Evolutionary conservation across 2,329 filamentous ascomycete genomes (phyloP), one percentile per base, ranked within the genome.

Genomic region (Colletotrichum siamense): DNA sequence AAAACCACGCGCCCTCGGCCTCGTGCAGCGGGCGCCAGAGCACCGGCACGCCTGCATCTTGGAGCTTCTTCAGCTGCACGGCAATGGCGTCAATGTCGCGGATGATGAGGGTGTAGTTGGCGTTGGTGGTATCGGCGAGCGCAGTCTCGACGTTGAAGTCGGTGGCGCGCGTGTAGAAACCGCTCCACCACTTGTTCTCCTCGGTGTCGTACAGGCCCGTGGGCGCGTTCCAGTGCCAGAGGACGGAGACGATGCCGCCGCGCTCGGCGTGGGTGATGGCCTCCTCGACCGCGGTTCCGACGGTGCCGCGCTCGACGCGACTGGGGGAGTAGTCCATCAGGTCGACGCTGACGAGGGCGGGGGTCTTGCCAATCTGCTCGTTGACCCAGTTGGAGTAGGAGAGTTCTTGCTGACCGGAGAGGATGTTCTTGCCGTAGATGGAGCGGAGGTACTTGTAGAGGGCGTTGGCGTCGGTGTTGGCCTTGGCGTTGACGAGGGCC

Each of bases 1-100:
- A 90, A 82, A 89, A 90, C 88, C 88, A 90, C 0, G 70, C 83
- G 3, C 88, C 87, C 75, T 90, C 88, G 9, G 88, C 88, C 79
- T 90, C 88, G 79, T 89, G 88, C 32, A 90, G 80, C 6, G 88
- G 88, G 2, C 88, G 82, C 79, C 83, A 90, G 13, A 90, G 83
- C 8, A 89, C 83, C 2, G 88, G 86, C 2, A 89, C 83, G n/a
- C 83, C 83, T 6, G 86, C 87, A 12, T 80, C 77, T 70, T 87
- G 82, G 5, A 90, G 82, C 26, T 85, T 82, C 81, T 87, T 85
- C 7, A 89, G 83, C 79, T 89, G 83, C 8, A 83, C 82, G 4
- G 88, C 77, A 57, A 89, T 88, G 22, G 86, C 86, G 68, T 89
- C 87, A 52, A 89, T 87, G 69, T 89, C 87, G 15, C 87, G 83